Evolutionary conservation across 495 filamentous ascomycete species (phyloP).

Genomic region (Penicillium subrubescens): DNA sequence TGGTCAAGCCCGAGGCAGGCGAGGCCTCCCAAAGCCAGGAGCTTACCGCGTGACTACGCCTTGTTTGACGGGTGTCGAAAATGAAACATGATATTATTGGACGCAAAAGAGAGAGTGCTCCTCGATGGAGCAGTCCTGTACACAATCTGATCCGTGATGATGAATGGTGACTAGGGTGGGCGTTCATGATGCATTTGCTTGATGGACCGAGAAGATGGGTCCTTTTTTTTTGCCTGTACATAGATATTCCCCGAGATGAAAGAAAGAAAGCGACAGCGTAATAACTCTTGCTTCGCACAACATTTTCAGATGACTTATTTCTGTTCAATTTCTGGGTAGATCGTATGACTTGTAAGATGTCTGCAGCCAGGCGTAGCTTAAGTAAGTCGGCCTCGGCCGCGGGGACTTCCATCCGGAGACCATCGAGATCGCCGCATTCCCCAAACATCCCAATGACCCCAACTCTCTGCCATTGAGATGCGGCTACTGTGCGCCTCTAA

Average conservation of each 20-base stretch:
- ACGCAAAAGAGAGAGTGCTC: background rate
- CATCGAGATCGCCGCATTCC: conserved; percentile 8
- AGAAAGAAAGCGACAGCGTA: conserved; percentile 16
- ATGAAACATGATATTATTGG: background rate
- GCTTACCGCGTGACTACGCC: conserved; percentile 40
- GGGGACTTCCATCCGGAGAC: conserved; percentile 1
- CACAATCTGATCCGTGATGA: conserved; percentile 37
- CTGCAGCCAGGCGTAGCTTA: conserved; percentile 5
- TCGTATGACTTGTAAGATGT: background rate
- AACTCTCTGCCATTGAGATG: conserved; percentile 32
- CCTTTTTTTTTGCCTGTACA: conserved; percentile 24
- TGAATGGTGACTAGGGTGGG: conserved; percentile 34
- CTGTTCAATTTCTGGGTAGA: background rate
- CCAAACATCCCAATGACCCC: background rate
- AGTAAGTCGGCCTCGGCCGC: conserved; percentile 16
- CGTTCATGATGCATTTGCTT: conserved; percentile 40
- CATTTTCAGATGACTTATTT: background rate
- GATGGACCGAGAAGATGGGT: conserved; percentile 14
- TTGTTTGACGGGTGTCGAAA: conserved; percentile 12
- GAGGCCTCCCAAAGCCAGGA: conserved; percentile 39
- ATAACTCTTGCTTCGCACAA: background rate
- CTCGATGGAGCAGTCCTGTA: conserved; percentile 27
- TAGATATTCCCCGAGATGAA: conserved; percentile 30
- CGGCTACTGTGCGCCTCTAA: conserved; percentile 28
- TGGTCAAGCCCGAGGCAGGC: conserved; percentile 69